Base-by-base conservation (phyloP, 2,329 filamentous ascomycete genomes). In the Fusarium poae region DNA sequence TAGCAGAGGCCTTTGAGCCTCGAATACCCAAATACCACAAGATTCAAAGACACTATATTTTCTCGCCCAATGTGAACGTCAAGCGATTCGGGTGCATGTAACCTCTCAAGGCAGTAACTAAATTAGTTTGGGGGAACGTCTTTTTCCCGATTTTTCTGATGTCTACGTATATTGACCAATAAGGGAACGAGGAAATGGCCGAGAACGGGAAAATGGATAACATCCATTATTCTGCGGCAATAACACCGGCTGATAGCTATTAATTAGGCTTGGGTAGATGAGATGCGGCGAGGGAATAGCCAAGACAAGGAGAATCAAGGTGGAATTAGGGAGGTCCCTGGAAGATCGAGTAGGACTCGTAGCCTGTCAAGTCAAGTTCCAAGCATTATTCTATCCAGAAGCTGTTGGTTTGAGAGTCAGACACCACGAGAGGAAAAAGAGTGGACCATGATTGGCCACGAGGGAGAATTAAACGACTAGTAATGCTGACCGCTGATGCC, bases 11-110 rank as follows among this genome's bases (percentile, higher is more conserved):
- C 60, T 60, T 65, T 61, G 64, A 62, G 60, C 66, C 43, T 39
- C 45, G 60, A 72, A 73, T 71, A 73, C 63, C 64, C 70, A 72
- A 62, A 72, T 57, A 69, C 68, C 30, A 65, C 32, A 57, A 69
- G 45, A 70, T 61, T 61, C 53, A 68, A 70, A 56, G 62, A 62
- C 44, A 29, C 39, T 27, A 45, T 51, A n/a, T 30, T 60, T 46
- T 42, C 44, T 45, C 29, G 35, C 62, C 67, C 63, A 58, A 32
- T 44, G 60, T 48, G 54, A 50, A 55, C 51, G 56, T 42, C 29
- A 40, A 39, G 35, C n/a, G 35, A 29, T 29, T 23, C 20, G 20
- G 21, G 11, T 50, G 48, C 48, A 39, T 72, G 65, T 35, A 54
- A 45, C 43, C 25, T 34, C 20, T 40, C 32, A 57, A 23, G 6